A percentile compares a stretch with the other conserved stretches of the same genome.
phyloP scores from a whole-genome alignment of 306 rosid species.

The Dalbergia cultrata region DNA sequence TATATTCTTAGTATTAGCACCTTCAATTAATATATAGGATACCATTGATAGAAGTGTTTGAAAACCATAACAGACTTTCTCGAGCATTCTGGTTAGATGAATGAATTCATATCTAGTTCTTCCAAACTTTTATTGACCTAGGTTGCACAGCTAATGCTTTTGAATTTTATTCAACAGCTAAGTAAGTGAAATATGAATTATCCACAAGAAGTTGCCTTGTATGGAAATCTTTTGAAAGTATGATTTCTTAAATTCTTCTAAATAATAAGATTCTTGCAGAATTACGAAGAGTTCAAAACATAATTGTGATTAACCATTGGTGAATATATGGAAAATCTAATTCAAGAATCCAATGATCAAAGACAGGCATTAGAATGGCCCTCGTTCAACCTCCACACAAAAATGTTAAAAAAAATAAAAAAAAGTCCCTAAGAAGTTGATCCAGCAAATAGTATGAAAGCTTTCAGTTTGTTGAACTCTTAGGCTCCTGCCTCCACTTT shows the following conservation, averaged over 20 bases:
- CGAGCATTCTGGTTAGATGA: constrained; percentile 18
- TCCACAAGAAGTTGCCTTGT: neutral
- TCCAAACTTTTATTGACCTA: neutral
- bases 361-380: neutral
- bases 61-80: neutral
- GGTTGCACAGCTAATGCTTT: neutral
- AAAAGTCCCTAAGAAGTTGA: neutral
- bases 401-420: neutral
- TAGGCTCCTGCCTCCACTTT: neutral
- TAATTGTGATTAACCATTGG: neutral
- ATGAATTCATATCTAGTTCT: constrained; percentile 1
- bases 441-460: neutral
- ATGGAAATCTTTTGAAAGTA: neutral
- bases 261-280: neutral
- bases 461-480: no score
- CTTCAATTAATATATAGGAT: constrained; percentile 5
- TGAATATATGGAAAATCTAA: constrained; percentile 20
- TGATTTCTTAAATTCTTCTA: neutral
- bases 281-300: neutral
- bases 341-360: constrained; percentile 12
- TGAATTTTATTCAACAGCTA: neutral
- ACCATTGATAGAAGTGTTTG: constrained; percentile 10
- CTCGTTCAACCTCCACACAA: neutral
- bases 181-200: neutral
- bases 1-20: constrained; percentile 24